Conservation (phyloP, 2,329 filamentous ascomycete species). For the Sporothrix brunneoviolacea region DNA sequence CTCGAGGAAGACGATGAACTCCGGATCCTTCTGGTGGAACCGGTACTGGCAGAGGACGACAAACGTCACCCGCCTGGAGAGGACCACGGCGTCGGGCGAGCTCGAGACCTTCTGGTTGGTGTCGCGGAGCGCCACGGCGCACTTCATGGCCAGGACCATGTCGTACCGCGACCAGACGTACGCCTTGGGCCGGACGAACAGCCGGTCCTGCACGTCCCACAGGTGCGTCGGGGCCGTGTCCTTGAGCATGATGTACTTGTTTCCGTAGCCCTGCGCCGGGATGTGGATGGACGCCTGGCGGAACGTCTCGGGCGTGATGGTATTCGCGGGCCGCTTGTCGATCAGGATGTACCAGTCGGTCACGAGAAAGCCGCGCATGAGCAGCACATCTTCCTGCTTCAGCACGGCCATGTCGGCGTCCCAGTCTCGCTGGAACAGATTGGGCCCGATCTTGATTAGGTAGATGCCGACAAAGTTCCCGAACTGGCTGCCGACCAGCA, state of each 20-base stretch:
- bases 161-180: conserved; percentile 12
- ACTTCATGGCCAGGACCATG: conserved; percentile 13
- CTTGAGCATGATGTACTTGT: neutral
- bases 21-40: neutral
- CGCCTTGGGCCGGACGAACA: conserved; percentile 14
- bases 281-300: conserved; percentile 6
- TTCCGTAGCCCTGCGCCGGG: neutral
- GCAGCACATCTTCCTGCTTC: neutral
- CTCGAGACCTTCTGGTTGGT: neutral
- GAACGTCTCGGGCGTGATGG: neutral
- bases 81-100: neutral
- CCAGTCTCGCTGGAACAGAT: conserved; percentile 15
- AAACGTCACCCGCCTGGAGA: conserved; percentile 1
- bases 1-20: conserved; percentile 6
- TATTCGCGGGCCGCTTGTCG: neutral
- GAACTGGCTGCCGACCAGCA: conserved; percentile 9
- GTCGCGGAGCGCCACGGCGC: neutral
- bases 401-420: neutral
- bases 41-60: conserved; percentile 11
- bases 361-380: neutral
- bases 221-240: conserved; percentile 10
- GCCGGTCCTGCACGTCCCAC: conserved; percentile 14
- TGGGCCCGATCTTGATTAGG: conserved; percentile 14
- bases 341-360: conserved; percentile 11
- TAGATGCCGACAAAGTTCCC: conserved; percentile 6